phyloP scores from a whole-genome alignment of 164 flowering plant genomes.

The Chloranthus sessilifolius region DNA sequence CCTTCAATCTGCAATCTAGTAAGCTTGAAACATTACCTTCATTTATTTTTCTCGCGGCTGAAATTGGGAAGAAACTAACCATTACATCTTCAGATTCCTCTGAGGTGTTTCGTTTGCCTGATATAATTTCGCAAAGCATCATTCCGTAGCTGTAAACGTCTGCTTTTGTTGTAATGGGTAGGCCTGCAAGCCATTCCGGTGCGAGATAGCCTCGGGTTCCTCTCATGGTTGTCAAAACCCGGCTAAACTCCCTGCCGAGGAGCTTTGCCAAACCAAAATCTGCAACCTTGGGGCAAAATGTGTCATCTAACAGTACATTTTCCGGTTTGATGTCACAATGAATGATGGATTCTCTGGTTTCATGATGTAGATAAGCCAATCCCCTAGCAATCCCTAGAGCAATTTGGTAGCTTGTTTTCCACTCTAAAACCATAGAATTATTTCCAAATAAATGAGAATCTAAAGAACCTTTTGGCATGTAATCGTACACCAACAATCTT shows the following conservation, averaged over 20 bases:
- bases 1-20: slow-evolving; percentile 19
- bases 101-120: slow-evolving; percentile 26
- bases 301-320: slow-evolving; percentile 30
- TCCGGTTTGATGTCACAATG: slow-evolving; percentile 38
- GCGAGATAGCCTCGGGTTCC: slow-evolving; percentile 39
- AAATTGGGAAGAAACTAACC: slow-evolving; percentile 19
- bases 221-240: slow-evolving; percentile 33
- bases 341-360: slow-evolving; percentile 32
- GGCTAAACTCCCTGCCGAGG: slow-evolving; percentile 28
- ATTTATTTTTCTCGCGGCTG: slow-evolving; percentile 19
- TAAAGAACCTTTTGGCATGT: slow-evolving; percentile 50
- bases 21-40: slow-evolving; percentile 16
- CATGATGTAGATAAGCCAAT: slow-evolving; percentile 26
- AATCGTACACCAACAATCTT: slow-evolving; percentile 44
- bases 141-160: slow-evolving; percentile 37
- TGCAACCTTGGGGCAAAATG: slow-evolving; percentile 27
- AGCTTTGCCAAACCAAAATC: slow-evolving; percentile 35
- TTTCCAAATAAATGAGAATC: slow-evolving; percentile 27
- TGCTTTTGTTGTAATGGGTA: slow-evolving; percentile 30
- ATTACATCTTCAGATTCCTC: slow-evolving; percentile 12
- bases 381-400: slow-evolving; percentile 32
- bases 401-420: slow-evolving; percentile 28
- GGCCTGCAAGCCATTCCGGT: slow-evolving; percentile 34
- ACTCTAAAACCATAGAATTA: slow-evolving; percentile 10
- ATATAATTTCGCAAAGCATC: slow-evolving; percentile 27